These are phyloP conservation scores for Phytophthora ohioensis DNA, from an alignment of 352 stramenopile species.

Conservation along the genomic window DNA sequence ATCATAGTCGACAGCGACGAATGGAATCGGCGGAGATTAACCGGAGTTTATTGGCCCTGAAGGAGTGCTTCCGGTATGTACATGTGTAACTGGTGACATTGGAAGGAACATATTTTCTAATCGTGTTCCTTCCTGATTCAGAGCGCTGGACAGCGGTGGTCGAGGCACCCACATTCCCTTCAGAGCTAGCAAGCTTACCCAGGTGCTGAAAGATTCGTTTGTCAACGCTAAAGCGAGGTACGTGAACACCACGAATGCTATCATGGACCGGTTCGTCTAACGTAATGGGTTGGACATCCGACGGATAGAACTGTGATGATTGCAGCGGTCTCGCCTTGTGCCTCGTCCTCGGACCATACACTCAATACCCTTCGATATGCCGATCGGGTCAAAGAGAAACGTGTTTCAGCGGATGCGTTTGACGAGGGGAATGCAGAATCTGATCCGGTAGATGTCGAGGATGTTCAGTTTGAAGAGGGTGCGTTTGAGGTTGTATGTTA, in stretches of 20 bases:
- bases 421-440: conserved; percentile 47
- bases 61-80: conserved; percentile 95
- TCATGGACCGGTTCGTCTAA: conserved; percentile 2
- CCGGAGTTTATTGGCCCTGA: conserved; percentile 96
- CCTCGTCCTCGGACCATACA: conserved; percentile 95
- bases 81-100: background rate
- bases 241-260: background rate
- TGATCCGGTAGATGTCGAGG: conserved; percentile 55
- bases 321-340: conserved; percentile 93
- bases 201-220: conserved; percentile 99
- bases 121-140: conserved; percentile 22
- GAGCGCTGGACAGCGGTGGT: conserved; percentile 92
- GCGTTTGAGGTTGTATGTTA: background rate
- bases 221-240: conserved; percentile 92
- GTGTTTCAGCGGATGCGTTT: conserved; percentile 75
- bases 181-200: conserved; percentile 96
- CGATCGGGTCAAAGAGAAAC: conserved; percentile 97
- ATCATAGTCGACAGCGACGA: conserved; percentile 92
- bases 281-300: background rate
- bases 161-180: conserved; percentile 94
- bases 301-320: conserved; percentile 95
- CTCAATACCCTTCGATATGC: conserved; percentile 98
- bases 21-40: conserved; percentile 99
- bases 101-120: conserved; percentile 2
- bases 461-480: conserved; percentile 74